Evolutionary conservation across 495 filamentous ascomycete genomes (phyloP).

Genomic region (Letharia lupina): DNA sequence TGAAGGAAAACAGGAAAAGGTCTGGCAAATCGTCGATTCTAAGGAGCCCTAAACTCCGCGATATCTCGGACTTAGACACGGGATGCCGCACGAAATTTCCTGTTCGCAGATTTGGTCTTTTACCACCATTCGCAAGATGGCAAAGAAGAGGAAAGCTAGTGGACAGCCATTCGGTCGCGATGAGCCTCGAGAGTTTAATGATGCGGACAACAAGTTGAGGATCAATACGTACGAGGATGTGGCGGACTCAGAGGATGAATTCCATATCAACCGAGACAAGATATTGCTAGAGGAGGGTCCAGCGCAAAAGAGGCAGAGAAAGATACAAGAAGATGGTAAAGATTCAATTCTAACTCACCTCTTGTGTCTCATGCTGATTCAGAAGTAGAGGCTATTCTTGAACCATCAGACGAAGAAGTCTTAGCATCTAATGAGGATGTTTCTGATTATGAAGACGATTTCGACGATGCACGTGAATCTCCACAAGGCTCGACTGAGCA

Average conservation of each 20-base stretch:
- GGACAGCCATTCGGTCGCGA: slow-evolving; percentile 30
- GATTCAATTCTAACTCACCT: slow-evolving; percentile 2
- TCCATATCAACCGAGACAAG: slow-evolving; percentile 73
- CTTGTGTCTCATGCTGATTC: not conserved
- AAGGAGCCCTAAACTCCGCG: slow-evolving; percentile 8
- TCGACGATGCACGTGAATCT: slow-evolving; percentile 42
- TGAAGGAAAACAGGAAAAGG: slow-evolving; percentile 20
- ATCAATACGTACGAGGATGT: slow-evolving; percentile 39
- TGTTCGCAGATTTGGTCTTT: slow-evolving; percentile 27
- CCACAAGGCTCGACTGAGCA: slow-evolving; percentile 35
- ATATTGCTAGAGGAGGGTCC: slow-evolving; percentile 75
- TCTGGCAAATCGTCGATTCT: slow-evolving; percentile 33
- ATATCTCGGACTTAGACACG: not conserved
- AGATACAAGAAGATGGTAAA: slow-evolving; percentile 53
- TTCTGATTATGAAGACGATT: slow-evolving; percentile 45
- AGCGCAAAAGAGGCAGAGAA: slow-evolving; percentile 64
- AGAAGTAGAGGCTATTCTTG: slow-evolving; percentile 45
- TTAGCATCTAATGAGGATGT: slow-evolving; percentile 46
- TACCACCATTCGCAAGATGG: slow-evolving; percentile 43
- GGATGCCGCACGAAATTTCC: slow-evolving; percentile 28
- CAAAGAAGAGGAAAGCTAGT: slow-evolving; percentile 70
- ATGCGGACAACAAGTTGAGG: slow-evolving; percentile 46
- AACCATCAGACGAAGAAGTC: slow-evolving; percentile 85
- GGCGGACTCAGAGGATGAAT: slow-evolving; percentile 87
- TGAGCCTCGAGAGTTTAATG: slow-evolving; percentile 42